phyloP scores from a whole-genome alignment of 2,329 filamentous ascomycete species.

The Penicillium sp. region DNA sequence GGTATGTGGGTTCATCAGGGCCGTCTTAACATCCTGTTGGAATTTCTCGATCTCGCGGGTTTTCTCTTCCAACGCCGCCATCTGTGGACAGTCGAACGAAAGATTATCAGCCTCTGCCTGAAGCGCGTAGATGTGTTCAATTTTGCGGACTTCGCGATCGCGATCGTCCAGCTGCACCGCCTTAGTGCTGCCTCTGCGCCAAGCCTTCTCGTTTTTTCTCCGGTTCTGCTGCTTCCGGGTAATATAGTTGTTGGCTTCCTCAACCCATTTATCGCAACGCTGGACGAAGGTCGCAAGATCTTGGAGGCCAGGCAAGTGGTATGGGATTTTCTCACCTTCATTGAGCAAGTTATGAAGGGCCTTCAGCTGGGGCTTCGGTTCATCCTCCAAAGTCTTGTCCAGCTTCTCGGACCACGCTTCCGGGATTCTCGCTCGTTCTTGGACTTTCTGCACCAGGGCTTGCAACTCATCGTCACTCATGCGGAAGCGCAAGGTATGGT shows the following conservation, averaged over 20 bases:
- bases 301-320: constrained; percentile 76
- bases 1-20: constrained; percentile 62
- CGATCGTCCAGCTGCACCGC: constrained; percentile 79
- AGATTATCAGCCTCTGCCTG: constrained; percentile 79
- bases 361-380: constrained; percentile 80
- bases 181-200: constrained; percentile 68
- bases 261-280: constrained; percentile 95
- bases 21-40: constrained; percentile 68
- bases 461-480: constrained; percentile 68
- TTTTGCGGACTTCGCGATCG: constrained; percentile 77
- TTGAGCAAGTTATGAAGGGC: constrained; percentile 75
- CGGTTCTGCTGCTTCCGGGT: constrained; percentile 96
- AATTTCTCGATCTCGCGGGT: constrained; percentile 80
- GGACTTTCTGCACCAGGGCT: constrained; percentile 66
- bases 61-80: constrained; percentile 77
- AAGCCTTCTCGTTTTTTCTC: constrained; percentile 86
- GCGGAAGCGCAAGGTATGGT: constrained; percentile 74
- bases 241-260: constrained; percentile 93
- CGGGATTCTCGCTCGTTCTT: constrained; percentile 80
- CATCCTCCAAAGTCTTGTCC: constrained; percentile 76
- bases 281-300: constrained; percentile 87
- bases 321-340: constrained; percentile 95
- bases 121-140: constrained; percentile 82
- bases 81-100: constrained; percentile 90
- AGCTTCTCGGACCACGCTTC: constrained; percentile 90